A percentile compares a stretch with the other conserved stretches of the same genome.
These are phyloP conservation scores for Chromosphaera perkinsii DNA, from an alignment of 208 protist species.

Conservation along the genomic window DNA sequence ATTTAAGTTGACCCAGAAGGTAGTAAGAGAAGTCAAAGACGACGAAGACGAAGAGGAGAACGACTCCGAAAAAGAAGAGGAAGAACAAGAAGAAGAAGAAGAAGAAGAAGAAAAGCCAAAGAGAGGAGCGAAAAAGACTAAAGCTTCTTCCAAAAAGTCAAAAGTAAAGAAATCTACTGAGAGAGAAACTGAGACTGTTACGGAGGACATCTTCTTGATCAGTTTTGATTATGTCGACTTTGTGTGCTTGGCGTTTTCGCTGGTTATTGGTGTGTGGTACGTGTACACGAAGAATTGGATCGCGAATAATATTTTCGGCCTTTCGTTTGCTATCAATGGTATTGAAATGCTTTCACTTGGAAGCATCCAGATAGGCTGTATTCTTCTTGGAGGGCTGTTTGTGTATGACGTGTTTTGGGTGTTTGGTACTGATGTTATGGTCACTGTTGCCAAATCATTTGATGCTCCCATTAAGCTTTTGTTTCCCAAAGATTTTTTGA, in stretches of 20 bases:
- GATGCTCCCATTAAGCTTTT: constrained; percentile 89
- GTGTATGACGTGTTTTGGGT: constrained; percentile 96
- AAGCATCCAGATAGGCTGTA: constrained; percentile 57
- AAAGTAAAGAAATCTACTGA: background rate
- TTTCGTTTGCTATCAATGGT: constrained; percentile 73
- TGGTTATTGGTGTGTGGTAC: constrained; percentile 44
- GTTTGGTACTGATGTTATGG: constrained; percentile 81
- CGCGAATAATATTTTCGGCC: constrained; percentile 83
- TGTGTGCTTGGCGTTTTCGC: background rate
- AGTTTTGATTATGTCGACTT: constrained; percentile 21
- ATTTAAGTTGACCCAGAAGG: background rate
- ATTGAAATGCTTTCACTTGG: constrained; percentile 47
- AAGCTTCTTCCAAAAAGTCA: background rate
- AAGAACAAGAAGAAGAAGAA: background rate
- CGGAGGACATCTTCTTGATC: constrained; percentile 17
- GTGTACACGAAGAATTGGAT: constrained; percentile 78
- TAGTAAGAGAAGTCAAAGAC: background rate
- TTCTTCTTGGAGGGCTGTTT: constrained; percentile 80
- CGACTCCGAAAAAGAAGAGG: background rate
- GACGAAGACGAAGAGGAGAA: background rate
- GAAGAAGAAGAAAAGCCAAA: background rate
- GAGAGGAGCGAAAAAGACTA: background rate
- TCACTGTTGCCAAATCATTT: constrained; percentile 79
- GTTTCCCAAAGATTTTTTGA: constrained; percentile 72
- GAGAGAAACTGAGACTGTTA: background rate